Evolutionary conservation across 78 protist species (phyloP).

Genomic region (Dictyostelium intermedium): DNA sequence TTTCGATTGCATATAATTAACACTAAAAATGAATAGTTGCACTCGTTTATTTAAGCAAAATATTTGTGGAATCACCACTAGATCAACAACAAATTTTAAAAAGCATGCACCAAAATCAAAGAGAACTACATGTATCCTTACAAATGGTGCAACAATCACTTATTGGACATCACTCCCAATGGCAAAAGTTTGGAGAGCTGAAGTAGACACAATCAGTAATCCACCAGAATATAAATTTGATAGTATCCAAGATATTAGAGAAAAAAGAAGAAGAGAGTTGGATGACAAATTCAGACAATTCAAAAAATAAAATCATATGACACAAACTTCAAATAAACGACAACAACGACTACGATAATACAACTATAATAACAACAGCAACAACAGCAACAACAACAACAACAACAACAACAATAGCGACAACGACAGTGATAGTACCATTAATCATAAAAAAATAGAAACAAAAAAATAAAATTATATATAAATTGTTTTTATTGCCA

Average conservation of each 20-base stretch:
- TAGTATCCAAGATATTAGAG: not conserved
- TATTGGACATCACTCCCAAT: conserved; percentile 27
- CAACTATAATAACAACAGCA: not conserved
- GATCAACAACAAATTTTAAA: not conserved
- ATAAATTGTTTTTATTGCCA: too few relatives aligned
- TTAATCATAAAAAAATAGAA: not conserved
- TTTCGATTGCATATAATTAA: not conserved
- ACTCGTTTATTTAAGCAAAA: not conserved
- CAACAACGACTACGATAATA: too few relatives aligned
- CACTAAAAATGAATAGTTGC: not conserved
- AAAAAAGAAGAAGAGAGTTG: not conserved
- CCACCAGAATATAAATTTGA: conserved; percentile 18
- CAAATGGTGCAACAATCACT: conserved; percentile 57
- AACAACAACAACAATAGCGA: too few relatives aligned
- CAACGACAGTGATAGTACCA: not conserved
- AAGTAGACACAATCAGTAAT: not conserved
- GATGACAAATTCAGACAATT: conserved; percentile 20
- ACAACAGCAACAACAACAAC: not conserved
- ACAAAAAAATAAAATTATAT: not conserved
- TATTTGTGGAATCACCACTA: not conserved
- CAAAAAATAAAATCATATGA: not conserved
- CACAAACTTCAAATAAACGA: too few relatives aligned
- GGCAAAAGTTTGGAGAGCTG: conserved; percentile 37
- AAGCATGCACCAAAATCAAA: conserved; percentile 17
- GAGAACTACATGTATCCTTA: conserved; percentile 1